Base-by-base conservation (phyloP, 2,329 filamentous ascomycete species). In the Pseudogymnoascus sp. region DNA sequence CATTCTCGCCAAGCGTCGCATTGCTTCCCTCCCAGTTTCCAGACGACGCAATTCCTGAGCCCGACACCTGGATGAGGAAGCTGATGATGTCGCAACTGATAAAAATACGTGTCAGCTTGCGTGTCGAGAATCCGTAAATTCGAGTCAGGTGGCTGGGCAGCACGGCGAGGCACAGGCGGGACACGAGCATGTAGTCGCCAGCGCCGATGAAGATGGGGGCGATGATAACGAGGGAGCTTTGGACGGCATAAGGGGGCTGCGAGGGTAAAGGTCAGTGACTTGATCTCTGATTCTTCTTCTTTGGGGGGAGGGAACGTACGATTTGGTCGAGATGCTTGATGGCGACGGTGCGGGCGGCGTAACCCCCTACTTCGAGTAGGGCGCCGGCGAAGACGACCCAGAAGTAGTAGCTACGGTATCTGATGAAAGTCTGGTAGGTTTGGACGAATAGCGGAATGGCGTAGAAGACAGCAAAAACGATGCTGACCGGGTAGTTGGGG, bases 131-230 rank as follows among this genome's bases (percentile, higher is more conserved):
- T 4, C 69, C 71, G 44, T 76, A 72, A 29, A 76, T 71, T 5
- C 64, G 70, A 24, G 75, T 75, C 1, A 68, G 67, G 0, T 67
- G 63, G 0, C 64, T 61, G 1, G 74, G 73, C 1, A 78, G 71
- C 8, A 74, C 73, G 9, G 70, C 67, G 9, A 73, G 68, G 60
- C 79, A 76, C 5, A 82, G 69, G 10, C 76, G 74, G n/a, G 76
- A 78, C 59, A 82, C 75, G 50, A 81, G 74, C 60, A 81, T 73
- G 67, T 82, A 82, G 61, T 81, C 77, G 1, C 77, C 78, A 0
- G 79, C 79, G 13, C 78, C 78, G 58, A 81, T 68, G 59, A 81
- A 74, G 41, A 81, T 72, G 0, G 79, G 79, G 0, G 78, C 77
- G 40, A 82, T 71, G 10, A 81, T 75, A n/a, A 79, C 76, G 21